These are phyloP conservation scores for Corylus americana DNA, from an alignment of 306 rosid genomes.

Conservation along the genomic window DNA sequence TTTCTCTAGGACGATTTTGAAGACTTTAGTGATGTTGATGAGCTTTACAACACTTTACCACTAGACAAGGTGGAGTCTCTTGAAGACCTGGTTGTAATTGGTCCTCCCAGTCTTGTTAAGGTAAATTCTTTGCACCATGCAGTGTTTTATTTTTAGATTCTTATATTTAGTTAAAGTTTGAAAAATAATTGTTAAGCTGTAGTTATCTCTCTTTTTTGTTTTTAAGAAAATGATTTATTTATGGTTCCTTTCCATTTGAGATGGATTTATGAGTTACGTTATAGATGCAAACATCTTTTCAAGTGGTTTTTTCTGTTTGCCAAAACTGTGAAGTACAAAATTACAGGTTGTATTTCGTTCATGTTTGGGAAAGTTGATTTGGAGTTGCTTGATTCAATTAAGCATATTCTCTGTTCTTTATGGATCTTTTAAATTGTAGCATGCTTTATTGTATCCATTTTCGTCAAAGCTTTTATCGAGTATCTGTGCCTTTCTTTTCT, in stretches of 20 bases:
- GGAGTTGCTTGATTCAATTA: neutral
- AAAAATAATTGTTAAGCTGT: neutral
- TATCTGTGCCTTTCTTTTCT: neutral
- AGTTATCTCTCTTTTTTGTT: neutral
- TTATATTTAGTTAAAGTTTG: neutral
- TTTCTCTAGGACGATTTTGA: conserved; percentile 81
- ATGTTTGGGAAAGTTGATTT: neutral
- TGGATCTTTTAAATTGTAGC: neutral
- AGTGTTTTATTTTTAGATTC: conserved; percentile 2
- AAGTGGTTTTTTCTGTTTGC: neutral
- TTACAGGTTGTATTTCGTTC: neutral
- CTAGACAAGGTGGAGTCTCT: conserved; percentile 91
- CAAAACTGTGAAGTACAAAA: neutral
- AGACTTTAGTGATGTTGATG: conserved; percentile 87
- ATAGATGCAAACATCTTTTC: neutral
- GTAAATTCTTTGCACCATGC: conserved; percentile 27
- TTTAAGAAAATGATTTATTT: neutral
- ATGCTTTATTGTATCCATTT: neutral
- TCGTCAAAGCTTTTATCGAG: neutral
- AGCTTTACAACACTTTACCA: conserved; percentile 78
- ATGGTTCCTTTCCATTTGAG: neutral
- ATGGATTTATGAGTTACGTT: neutral
- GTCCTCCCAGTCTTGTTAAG: conserved; percentile 84
- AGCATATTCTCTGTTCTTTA: neutral
- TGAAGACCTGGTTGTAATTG: conserved; percentile 80